Conservation (phyloP, 1,139 yeast species). For the Suhomyces atakaporum region DNA sequence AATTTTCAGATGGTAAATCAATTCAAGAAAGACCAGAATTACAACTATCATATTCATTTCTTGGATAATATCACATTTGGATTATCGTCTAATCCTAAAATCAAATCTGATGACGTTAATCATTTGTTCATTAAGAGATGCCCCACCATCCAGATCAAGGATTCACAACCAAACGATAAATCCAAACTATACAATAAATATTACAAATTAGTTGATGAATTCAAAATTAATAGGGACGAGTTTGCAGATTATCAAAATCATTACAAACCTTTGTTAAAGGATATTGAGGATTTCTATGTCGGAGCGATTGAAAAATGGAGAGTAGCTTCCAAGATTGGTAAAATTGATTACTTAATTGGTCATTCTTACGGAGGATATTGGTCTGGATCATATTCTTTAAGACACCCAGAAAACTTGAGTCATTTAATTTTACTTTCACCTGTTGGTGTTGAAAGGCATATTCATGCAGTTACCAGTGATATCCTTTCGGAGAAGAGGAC, state of each 20-base stretch:
- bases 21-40: slow-evolving; percentile 37
- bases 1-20: slow-evolving; percentile 57
- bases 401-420: slow-evolving; percentile 57
- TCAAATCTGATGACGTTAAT: slow-evolving; percentile 44
- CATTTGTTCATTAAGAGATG: slow-evolving; percentile 32
- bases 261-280: slow-evolving; percentile 44
- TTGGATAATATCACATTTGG: slow-evolving; percentile 89
- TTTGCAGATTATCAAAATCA: slow-evolving; percentile 34
- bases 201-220: slow-evolving; percentile 43
- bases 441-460: slow-evolving; percentile 81
- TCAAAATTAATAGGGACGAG: slow-evolving; percentile 28
- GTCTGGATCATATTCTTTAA: slow-evolving; percentile 44
- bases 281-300: slow-evolving; percentile 41
- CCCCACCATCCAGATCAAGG: slow-evolving; percentile 34
- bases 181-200: slow-evolving; percentile 41
- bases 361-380: slow-evolving; percentile 53
- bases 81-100: slow-evolving; percentile 64
- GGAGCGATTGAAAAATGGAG: slow-evolving; percentile 46
- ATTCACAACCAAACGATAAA: slow-evolving; percentile 31
- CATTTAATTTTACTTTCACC: slow-evolving; percentile 80
- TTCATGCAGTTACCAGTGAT: slow-evolving; percentile 57
- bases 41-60: slow-evolving; percentile 61
- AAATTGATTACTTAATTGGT: slow-evolving; percentile 46
- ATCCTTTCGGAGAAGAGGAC: slow-evolving; percentile 15
- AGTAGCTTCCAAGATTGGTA: slow-evolving; percentile 26